Conservation (phyloP, 371 early-diverging fungal genomes). For the Phascolomyces articulosus region DNA sequence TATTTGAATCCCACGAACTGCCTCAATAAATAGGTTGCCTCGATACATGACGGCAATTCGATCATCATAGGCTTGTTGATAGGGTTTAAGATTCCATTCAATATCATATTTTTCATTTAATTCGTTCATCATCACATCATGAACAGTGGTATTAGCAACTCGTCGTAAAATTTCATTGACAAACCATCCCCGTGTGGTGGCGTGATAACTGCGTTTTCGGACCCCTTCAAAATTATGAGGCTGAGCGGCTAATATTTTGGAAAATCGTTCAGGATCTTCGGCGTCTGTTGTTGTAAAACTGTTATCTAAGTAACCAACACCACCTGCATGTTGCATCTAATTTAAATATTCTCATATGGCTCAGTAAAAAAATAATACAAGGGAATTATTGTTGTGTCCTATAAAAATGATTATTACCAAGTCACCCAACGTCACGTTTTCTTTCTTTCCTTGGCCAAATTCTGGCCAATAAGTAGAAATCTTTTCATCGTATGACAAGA, state of each 20-base stretch:
- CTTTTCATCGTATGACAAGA: constrained; percentile 53
- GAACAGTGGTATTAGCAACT: constrained; percentile 56
- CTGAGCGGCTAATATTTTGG: constrained; percentile 56
- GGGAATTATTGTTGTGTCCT: not conserved
- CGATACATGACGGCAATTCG: not conserved
- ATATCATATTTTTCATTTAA: constrained; percentile 41
- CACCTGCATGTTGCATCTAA: constrained; percentile 65
- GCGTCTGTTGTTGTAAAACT: constrained; percentile 32
- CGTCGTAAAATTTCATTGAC: constrained; percentile 72
- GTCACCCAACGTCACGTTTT: constrained; percentile 65
- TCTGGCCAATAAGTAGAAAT: constrained; percentile 78
- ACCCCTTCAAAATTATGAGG: constrained; percentile 65
- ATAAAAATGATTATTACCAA: constrained; percentile 25
- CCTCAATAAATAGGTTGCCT: not conserved
- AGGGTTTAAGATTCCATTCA: constrained; percentile 60
- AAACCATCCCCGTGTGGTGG: constrained; percentile 69
- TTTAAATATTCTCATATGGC: not conserved
- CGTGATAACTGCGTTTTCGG: constrained; percentile 62
- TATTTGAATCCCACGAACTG: no score
- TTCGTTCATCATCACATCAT: constrained; percentile 45
- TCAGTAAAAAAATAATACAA: not conserved
- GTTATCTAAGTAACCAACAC: constrained; percentile 60
- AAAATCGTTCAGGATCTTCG: constrained; percentile 30
- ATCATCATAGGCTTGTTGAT: constrained; percentile 4
- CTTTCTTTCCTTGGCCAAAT: constrained; percentile 74